Evolutionary conservation across 2,329 filamentous ascomycete genomes (phyloP), one percentile per base, ranked within the genome.

Genomic region (Fusarium metavorans): DNA sequence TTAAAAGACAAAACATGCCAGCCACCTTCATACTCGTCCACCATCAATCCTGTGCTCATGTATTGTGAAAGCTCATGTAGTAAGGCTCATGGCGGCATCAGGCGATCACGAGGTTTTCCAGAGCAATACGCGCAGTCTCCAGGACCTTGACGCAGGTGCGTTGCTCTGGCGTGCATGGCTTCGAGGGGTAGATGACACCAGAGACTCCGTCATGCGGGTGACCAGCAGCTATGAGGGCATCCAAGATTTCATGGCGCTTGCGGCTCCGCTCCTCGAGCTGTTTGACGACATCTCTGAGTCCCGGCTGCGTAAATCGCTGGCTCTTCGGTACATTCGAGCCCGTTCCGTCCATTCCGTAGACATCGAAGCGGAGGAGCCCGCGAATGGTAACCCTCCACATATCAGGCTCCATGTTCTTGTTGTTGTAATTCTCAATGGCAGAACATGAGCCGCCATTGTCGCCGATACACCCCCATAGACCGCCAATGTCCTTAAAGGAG

Each of bases 51-150:
- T n/a, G 5, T 18, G 13, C 13, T 20, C 43, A 48, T 27, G 10
- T 41, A 8, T 27, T 58, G 10, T 37, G 10, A 27, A 30, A 6
- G 20, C 18, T 58, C 34, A 25, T 27, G n/a, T 18, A 25, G 32
- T 13, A 9, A 7, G 37, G 5, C 20, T 5, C 50, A n/a, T 20
- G 11, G 11, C 25, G 2, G 30, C 35, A 16, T 56, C 64, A 90
- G 20, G 87, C 83, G 80, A 92, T 91, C 14, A 89, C 83, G 27
- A 92, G 80, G 32, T 84, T 85, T 34, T 90, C 87, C 61, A 92
- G 83, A 3, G 89, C 87, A 52, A 83, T 76, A 68, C 87, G 86
- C 6, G 90, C 89, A 35, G 90, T 85, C 34, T 88, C 85, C 20
- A 92, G 84, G 37, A 91, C 85, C 67, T 82, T 83, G 71, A 87